Evolutionary conservation across 179 eudicot species (phyloP).

Genomic region (Pouteria campechiana): DNA sequence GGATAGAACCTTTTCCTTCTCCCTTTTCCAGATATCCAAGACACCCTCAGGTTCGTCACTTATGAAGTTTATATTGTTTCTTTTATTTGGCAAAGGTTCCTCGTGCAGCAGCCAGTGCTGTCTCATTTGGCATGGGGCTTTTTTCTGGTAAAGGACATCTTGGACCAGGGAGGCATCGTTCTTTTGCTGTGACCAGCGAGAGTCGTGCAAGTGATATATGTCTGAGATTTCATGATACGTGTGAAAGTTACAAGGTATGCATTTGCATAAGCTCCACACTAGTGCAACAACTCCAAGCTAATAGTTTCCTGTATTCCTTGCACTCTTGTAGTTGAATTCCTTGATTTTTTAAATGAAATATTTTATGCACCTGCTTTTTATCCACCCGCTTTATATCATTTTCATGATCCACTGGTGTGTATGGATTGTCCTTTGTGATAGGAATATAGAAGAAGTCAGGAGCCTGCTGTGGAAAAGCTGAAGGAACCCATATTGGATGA

Average conservation of each 20-base stretch:
- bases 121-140: constrained; percentile 93
- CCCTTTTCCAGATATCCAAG: too few relatives aligned
- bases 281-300: background rate
- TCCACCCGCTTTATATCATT: background rate
- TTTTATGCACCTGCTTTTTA: too few relatives aligned
- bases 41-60: background rate
- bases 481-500: constrained; percentile 76
- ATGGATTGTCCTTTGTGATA: too few relatives aligned
- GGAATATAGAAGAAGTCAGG: constrained; percentile 62
- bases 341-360: too few relatives aligned
- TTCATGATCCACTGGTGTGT: constrained; percentile 10
- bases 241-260: constrained; percentile 85
- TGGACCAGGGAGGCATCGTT: constrained; percentile 74
- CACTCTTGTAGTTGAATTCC: background rate
- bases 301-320: background rate
- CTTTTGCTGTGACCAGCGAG: constrained; percentile 88
- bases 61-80: background rate
- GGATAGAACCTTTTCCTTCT: too few relatives aligned
- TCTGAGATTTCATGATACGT: constrained; percentile 88
- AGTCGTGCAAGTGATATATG: constrained; percentile 90
- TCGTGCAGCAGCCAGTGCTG: constrained; percentile 97
- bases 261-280: background rate
- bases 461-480: constrained; percentile 72
- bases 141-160: constrained; percentile 77
- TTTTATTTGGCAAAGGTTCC: constrained; percentile 39